phyloP scores from a whole-genome alignment of 1,284 basidiomycete genomes.

The Fomitopsis pinicola region DNA sequence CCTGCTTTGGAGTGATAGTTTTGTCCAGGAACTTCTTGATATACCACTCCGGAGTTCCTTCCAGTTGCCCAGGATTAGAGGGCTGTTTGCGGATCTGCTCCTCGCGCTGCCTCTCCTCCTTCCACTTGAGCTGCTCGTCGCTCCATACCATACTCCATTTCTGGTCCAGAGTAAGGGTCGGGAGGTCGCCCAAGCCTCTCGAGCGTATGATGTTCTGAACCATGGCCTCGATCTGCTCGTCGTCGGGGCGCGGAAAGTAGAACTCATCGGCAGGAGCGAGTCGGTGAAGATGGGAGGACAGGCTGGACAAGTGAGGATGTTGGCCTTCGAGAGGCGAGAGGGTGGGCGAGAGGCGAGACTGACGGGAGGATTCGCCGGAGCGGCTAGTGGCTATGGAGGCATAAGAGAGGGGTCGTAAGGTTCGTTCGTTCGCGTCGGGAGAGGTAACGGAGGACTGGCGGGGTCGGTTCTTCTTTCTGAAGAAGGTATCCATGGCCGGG shows the following conservation, averaged over 20 bases:
- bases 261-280: constrained; percentile 56
- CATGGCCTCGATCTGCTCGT: constrained; percentile 71
- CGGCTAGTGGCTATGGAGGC: constrained; percentile 44
- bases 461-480: constrained; percentile 49
- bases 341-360: constrained; percentile 60
- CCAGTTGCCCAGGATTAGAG: constrained; percentile 48
- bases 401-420: constrained; percentile 30
- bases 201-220: constrained; percentile 74
- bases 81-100: constrained; percentile 56
- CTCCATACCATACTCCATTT: constrained; percentile 93
- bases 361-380: constrained; percentile 51
- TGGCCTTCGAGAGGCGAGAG: constrained; percentile 45
- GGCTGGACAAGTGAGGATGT: constrained; percentile 49
- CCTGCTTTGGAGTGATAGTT: constrained; percentile 80
- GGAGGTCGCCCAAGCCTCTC: constrained; percentile 59
- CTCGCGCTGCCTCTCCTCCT: constrained; percentile 58
- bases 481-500: constrained; percentile 45
- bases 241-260: constrained; percentile 67
- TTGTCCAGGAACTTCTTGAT: constrained; percentile 87
- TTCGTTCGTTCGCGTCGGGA: constrained; percentile 48
- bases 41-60: constrained; percentile 83
- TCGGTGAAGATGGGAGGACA: constrained; percentile 52
- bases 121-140: constrained; percentile 80
- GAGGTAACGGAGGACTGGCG: constrained; percentile 44
- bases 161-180: constrained; percentile 69